Base-by-base conservation (phyloP, 352 stramenopile species). In the Pythium sp. region DNA sequence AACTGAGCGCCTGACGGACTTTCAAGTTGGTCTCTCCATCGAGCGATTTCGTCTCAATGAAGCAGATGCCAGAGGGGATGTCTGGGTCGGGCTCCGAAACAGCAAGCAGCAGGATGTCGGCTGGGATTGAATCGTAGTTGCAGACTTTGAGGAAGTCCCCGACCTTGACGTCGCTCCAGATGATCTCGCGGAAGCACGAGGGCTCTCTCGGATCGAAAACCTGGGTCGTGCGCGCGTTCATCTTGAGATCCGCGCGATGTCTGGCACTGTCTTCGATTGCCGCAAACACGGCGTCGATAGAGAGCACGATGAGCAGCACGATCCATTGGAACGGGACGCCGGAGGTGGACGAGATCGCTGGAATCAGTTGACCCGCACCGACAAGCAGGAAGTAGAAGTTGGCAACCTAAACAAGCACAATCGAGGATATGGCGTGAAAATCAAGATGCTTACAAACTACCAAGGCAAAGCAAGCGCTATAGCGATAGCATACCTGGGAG, bases 341-440 rank as follows among this genome's bases (percentile, higher is more conserved):
- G 34, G 83, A 69, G 4, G 90, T 97, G 9, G 92, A 97, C 30
- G 84, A 95, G 64, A 97, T 96, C 18, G 82, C 78, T 1, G 84
- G 79, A 51, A 97, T 92, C 62, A 93, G 86, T 67, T 97, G 90
- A 0, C 92, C 86, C 0, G 91, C 80, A 49, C 90, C 87, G 61
- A 97, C 87, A 9, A 97, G 69, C 55, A 97, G 58, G 64, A 97
- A 97, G 80, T 97, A 97, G 69, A 94, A 96, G 62, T 95, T 96
- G 49, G 89, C 89, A 5, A 89, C 78, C 71, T 79, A 28, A 14
- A 58, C 3, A 62, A 38, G 2, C 28, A 4, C 58, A 7, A 18
- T 20, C 36, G 15, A 11, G n/a, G 15, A 36, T 4, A 11, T 26
- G 2, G 26, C 32, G 12, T 41, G 22, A 55, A 3, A 28, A 5